A percentile compares a stretch with the other conserved stretches of the same genome.
These are phyloP conservation scores for Acanthamoeba royreba DNA, from an alignment of 208 protist genomes.

Conservation along the genomic window DNA sequence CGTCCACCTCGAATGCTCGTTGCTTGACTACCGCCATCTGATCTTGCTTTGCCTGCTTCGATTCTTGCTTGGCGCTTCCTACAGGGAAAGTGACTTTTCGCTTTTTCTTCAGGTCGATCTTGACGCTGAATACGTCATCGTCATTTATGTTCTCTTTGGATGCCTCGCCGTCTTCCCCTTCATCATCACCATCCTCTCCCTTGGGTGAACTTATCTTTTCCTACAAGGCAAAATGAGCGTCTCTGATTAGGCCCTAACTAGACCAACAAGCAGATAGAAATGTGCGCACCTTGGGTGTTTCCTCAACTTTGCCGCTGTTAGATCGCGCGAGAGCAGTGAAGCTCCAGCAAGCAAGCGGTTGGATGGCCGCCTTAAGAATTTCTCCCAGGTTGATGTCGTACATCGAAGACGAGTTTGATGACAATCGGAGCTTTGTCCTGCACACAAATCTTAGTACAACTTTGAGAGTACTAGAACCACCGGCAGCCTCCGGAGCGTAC, in stretches of 20 bases:
- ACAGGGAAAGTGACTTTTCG: constrained; percentile 10
- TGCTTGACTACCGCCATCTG: constrained; percentile 45
- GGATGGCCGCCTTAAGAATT: constrained; percentile 44
- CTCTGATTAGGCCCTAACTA: neutral
- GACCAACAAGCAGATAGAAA: neutral
- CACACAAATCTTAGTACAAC: neutral
- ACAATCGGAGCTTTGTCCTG: neutral
- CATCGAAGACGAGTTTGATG: neutral
- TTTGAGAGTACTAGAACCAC: too few relatives aligned
- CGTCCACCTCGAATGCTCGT: constrained; percentile 45
- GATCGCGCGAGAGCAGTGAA: neutral
- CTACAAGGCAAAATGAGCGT: neutral
- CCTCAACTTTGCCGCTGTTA: neutral
- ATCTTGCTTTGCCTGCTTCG: constrained; percentile 34
- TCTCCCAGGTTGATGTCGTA: constrained; percentile 40
- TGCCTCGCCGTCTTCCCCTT: neutral
- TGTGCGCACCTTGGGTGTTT: neutral
- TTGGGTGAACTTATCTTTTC: neutral
- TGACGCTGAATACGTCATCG: constrained; percentile 13
- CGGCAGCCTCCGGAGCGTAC: too few relatives aligned
- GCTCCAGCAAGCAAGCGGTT: constrained; percentile 36
- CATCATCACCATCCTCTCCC: neutral
- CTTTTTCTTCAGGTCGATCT: constrained; percentile 19
- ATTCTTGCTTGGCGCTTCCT: constrained; percentile 17
- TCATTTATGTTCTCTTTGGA: constrained; percentile 9